These are phyloP conservation scores for Porogramme epimiltina DNA, from an alignment of 1,284 basidiomycete genomes.

Conservation along the genomic window DNA sequence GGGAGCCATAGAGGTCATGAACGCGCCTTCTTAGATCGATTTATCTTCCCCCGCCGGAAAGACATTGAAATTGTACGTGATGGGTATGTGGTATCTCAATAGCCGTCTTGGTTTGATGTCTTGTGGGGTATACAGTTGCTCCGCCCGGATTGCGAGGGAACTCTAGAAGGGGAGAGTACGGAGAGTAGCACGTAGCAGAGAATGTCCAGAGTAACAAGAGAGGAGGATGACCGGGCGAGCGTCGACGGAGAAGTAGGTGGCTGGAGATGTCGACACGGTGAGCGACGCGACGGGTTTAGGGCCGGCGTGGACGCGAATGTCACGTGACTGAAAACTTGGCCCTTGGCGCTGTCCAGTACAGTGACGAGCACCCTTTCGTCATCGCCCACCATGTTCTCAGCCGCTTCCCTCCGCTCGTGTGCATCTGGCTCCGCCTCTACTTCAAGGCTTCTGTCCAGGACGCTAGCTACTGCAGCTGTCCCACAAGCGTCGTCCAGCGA, in stretches of 20 bases:
- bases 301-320: slow-evolving; percentile 24
- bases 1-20: not conserved
- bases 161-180: not conserved
- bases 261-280: slow-evolving; percentile 3
- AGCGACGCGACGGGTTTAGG: slow-evolving; percentile 27
- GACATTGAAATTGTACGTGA: slow-evolving; percentile 7
- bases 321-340: slow-evolving; percentile 18
- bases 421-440: not conserved
- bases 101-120: too few relatives aligned
- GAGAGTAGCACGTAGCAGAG: not conserved
- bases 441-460: slow-evolving; percentile 9
- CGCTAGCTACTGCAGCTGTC: slow-evolving; percentile 11
- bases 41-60: slow-evolving; percentile 35
- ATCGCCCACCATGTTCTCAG: slow-evolving; percentile 13
- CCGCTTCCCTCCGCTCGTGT: slow-evolving; percentile 10
- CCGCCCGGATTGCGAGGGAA: too few relatives aligned
- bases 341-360: slow-evolving; percentile 10
- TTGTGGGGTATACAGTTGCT: too few relatives aligned
- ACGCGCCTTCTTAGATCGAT: slow-evolving; percentile 49
- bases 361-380: slow-evolving; percentile 7
- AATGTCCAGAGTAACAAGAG: not conserved
- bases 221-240: not conserved
- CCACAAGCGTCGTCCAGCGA: slow-evolving; percentile 20
- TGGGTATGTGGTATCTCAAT: too few relatives aligned
- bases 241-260: not conserved